These are phyloP conservation scores for Calycina marina DNA, from an alignment of 2,329 filamentous ascomycete species.

Conservation along the genomic window DNA sequence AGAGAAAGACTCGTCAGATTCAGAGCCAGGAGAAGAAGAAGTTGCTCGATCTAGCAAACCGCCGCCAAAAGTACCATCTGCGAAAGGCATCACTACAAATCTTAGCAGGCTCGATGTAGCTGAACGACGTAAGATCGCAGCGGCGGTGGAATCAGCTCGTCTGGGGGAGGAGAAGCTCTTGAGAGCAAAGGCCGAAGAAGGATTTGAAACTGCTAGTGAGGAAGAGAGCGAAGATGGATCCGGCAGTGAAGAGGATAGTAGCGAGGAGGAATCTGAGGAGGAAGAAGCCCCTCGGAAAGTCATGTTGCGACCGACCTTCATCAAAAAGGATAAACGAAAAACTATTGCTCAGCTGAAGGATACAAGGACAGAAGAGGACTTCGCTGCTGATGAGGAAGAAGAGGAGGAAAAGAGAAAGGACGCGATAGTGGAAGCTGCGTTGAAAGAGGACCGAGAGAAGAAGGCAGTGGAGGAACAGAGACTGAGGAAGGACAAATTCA, in stretches of 20 bases:
- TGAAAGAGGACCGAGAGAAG: constrained; percentile 66
- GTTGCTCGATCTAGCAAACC: constrained; percentile 30
- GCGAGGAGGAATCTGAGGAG: constrained; percentile 29
- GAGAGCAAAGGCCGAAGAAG: constrained; percentile 37
- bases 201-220: constrained; percentile 46
- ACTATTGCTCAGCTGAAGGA: constrained; percentile 17
- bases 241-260: constrained; percentile 21
- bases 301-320: constrained; percentile 49
- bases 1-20: constrained; percentile 30
- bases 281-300: constrained; percentile 40
- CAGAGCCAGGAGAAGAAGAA: constrained; percentile 33
- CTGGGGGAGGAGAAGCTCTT: constrained; percentile 29
- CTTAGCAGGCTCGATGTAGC: constrained; percentile 38
- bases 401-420: constrained; percentile 59
- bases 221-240: constrained; percentile 22
- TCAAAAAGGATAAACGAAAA: constrained; percentile 40
- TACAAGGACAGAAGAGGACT: constrained; percentile 27
- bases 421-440: constrained; percentile 73
- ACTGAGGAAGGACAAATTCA: constrained; percentile 74
- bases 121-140: constrained; percentile 30
- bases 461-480: constrained; percentile 64
- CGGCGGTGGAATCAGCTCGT: constrained; percentile 32
- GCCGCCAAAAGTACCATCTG: constrained; percentile 41
- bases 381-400: constrained; percentile 39
- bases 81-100: constrained; percentile 40